Evolutionary conservation across 768 basidiomycete species (phyloP), one percentile per base, ranked within the genome.

Genomic region (Glaciozyma martinii): DNA sequence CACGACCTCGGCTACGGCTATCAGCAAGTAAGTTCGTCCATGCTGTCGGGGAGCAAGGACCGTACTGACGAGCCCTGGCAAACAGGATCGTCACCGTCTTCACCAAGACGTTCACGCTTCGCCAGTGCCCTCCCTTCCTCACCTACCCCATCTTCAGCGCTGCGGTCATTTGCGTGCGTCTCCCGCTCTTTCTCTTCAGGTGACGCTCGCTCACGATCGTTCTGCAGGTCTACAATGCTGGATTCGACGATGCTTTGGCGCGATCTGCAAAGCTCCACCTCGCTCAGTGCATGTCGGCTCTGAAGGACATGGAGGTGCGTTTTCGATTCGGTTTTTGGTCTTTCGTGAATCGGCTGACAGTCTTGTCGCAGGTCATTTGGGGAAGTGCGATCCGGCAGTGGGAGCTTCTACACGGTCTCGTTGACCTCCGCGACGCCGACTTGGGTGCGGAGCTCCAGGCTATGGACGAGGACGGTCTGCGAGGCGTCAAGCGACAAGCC

Each of bases 91-190:
- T 71, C 30, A 61, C 71, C 18, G 57, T 65, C 16, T 76, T 72
- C 62, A 50, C 63, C 19, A 71, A 74, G 58, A 67, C 66, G 2
- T 75, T 72, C 63, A 66, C 66, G 9, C 63, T 75, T 19, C 68
- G 71, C 8, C 73, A 74, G 32, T 69, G 67, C 37, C 71, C 71
- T 0, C 72, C 75, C 1, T 73, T 75, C 60, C 44, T 76, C 43
- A 71, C 71, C 18, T 76, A 73, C 62, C 74, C 72, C 46, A 62
- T 76, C 56, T 76, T 76, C 67, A 71, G 59, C 46, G 75, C 75
- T 13, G 73, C 69, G 52, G 74, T 76, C 70, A 76, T 76, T 40
- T 69, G 67, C 55, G 67, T 59, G 15, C 10, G 61, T 40, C 15
- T 18, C n/a, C 1, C 61, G 60, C 59, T 57, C 44, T 7, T 50